A percentile compares a stretch with the other conserved stretches of the same genome.
phyloP scores from a whole-genome alignment of 2,329 filamentous ascomycete genomes.

The Botrytis pseudocinerea region DNA sequence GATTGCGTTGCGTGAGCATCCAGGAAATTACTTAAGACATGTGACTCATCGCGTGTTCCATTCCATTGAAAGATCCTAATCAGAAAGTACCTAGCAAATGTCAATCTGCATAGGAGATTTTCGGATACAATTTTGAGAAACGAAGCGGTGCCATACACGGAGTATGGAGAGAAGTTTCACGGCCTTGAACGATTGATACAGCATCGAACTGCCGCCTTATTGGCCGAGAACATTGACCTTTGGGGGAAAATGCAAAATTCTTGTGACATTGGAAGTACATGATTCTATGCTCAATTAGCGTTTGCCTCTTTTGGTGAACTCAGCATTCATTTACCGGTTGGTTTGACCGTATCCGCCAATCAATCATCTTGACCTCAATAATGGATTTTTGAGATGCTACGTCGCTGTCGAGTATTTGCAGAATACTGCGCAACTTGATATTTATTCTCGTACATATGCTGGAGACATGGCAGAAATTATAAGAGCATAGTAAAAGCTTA shows the following conservation, averaged over 20 bases:
- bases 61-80: not conserved
- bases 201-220: not conserved
- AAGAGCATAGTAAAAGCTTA: not conserved
- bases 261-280: not conserved
- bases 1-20: not conserved
- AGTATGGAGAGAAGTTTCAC: not conserved
- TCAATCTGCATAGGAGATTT: not conserved
- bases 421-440: too few relatives aligned
- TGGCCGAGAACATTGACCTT: not conserved
- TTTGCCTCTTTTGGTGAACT: slow-evolving; percentile 8
- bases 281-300: not conserved
- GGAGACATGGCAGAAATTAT: not conserved
- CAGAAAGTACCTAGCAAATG: not conserved
- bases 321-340: not conserved
- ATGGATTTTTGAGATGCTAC: not conserved
- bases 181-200: not conserved
- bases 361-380: not conserved
- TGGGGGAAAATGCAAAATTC: not conserved
- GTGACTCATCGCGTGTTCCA: not conserved
- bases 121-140: not conserved
- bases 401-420: not conserved
- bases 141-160: not conserved
- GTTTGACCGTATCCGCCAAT: not conserved
- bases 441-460: not conserved
- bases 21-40: not conserved